Base-by-base conservation (phyloP, 1,139 yeast genomes). In the Kurtzmaniella quercitrusa region DNA sequence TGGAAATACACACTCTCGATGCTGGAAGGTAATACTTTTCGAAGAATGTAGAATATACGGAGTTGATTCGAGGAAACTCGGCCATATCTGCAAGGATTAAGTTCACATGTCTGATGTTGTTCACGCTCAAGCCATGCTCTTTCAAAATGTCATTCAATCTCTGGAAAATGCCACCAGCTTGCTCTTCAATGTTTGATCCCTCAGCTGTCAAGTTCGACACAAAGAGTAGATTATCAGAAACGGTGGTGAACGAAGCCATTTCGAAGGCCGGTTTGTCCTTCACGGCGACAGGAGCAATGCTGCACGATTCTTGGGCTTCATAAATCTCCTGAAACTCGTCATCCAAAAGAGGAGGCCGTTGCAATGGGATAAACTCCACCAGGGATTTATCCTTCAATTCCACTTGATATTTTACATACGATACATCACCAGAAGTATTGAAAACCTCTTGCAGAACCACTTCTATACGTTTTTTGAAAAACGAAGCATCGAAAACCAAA, bases 401-500 rank as follows among this genome's bases (percentile, higher is more conserved):
- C 7, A 77, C 81, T 39, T 66, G 53, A 42, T 75, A 49, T 44
- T 72, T 75, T 52, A 88, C 66, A 55, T 85, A 89, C 50, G 78
- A 80, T 1, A 89, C 95, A 44, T 82, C 89, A 50, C 72, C 79
- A 0, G 76, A 66, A 48, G 77, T 81, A 14, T 72, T 65, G 1
- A 80, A 66, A 1, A 77, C 61, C 25, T 66, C 60, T 25, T 66
- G 58, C 2, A 71, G 66, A 0, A 59, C 63, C 16, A 87, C 65
- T 15, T 65, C 68, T 40, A 91, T 61, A 46, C 65, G 70, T 42
- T 80, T 79, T 34, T 66, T 68, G 64, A 93, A 93, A 48, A 87
- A 82, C 0, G 96, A 95, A 2, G 95, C 87, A 62, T 93, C 97
- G 25, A 93, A 70, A 2, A 93, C 98, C 52, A 91, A 68, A 0